Evolutionary conservation across 2,329 filamentous ascomycete genomes (phyloP), one percentile per base, ranked within the genome.

Genomic region (Periconia sp.): DNA sequence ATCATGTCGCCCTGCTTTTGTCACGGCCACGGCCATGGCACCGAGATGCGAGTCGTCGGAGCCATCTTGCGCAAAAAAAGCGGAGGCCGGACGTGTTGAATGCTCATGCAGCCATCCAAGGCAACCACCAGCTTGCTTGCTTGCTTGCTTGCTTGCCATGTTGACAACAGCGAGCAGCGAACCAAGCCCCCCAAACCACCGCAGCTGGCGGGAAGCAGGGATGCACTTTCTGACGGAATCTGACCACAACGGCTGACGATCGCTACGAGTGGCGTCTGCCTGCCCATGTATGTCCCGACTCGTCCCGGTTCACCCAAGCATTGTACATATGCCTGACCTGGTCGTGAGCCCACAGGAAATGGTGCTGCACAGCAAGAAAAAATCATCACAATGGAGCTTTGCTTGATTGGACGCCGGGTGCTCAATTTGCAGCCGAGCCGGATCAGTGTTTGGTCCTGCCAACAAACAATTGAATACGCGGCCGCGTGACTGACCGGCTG

Each of bases 211-310:
- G 64, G 58, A 60, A 63, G 63, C 69, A 70, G 65, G 69, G 68
- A 64, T 72, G 30, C 20, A 49, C 48, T 50, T 51, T n/a, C 23
- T 37, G 33, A 37, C 33, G 11, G 15, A 37, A 37, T 54, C 60
- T 60, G 61, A 55, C 58, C 59, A 55, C 58, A 67, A 64, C 66
- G 60, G 66, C 50, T 49, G 67, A 57, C 63, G 62, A 70, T 72
- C 66, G 63, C 63, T 66, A 59, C 62, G 65, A 58, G 57, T 49
- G 59, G 60, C 60, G 63, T 63, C 67, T 67, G 59, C 57, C 56
- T 60, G 11, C 58, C 57, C 54, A 59, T 49, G 61, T 61, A 62
- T 60, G 41, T 43, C 64, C 59, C 66, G 63, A 68, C 60, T 69
- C 65, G 66, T 69, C 61, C 64, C 63, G 66, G 33, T 37, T 37